A percentile compares a stretch with the other conserved stretches of the same genome.
Conservation (phyloP, 2,329 filamentous ascomycete species). For the Sarocladium brachiariae region DNA sequence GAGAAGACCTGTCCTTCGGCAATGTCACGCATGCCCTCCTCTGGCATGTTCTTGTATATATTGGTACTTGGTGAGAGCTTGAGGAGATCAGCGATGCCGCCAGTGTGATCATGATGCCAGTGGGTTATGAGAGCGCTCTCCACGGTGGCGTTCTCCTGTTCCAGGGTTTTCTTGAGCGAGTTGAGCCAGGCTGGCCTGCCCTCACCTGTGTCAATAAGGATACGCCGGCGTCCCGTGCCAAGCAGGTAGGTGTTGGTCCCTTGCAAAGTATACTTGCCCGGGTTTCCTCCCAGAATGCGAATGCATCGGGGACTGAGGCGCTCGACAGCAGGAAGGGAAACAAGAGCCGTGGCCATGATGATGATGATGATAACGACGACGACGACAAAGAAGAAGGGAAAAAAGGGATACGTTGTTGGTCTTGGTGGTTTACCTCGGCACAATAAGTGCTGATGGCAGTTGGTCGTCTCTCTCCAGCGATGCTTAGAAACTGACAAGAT, state of each 20-base stretch:
- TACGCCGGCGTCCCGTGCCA: slow-evolving; percentile 63
- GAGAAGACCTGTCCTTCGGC: slow-evolving; percentile 46
- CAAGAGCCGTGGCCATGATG: slow-evolving; percentile 55
- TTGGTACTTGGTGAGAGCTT: slow-evolving; percentile 53
- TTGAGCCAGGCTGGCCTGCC: slow-evolving; percentile 68
- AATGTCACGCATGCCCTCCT: slow-evolving; percentile 36
- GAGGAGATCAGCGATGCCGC: slow-evolving; percentile 66
- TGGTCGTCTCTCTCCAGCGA: too few relatives aligned
- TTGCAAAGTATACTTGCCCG: slow-evolving; percentile 69
- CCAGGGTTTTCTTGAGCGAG: slow-evolving; percentile 57
- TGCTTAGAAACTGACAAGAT: too few relatives aligned
- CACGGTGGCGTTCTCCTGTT: slow-evolving; percentile 61
- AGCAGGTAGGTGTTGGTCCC: slow-evolving; percentile 94
- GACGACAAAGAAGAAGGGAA: background rate
- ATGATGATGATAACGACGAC: too few relatives aligned
- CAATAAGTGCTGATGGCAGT: too few relatives aligned
- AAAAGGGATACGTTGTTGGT: background rate
- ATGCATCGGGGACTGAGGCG: slow-evolving; percentile 72
- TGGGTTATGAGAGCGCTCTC: slow-evolving; percentile 74
- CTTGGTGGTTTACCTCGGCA: background rate
- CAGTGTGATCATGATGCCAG: slow-evolving; percentile 84
- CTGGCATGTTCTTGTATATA: slow-evolving; percentile 61
- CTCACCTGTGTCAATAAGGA: slow-evolving; percentile 88
- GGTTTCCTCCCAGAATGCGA: slow-evolving; percentile 84
- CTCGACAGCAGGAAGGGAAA: slow-evolving; percentile 64